These are phyloP conservation scores for Aureobasidium sp. DNA, from an alignment of 2,329 filamentous ascomycete species.

Conservation along the genomic window DNA sequence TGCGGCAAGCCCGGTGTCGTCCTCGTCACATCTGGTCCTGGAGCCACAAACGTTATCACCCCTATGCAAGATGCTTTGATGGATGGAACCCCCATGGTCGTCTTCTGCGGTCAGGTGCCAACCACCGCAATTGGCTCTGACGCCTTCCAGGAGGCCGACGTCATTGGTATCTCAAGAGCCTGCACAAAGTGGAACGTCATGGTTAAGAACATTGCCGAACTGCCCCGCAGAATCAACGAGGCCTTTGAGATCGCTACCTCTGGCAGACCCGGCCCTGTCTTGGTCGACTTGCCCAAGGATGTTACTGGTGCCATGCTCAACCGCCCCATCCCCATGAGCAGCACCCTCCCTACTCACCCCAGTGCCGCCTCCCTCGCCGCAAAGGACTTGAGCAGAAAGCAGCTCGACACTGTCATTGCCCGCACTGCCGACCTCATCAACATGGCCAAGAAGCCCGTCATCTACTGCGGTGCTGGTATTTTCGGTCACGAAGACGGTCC, in stretches of 20 bases:
- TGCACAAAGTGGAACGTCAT: conserved; percentile 99
- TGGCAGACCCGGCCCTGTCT: conserved; percentile 84
- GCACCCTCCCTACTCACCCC: conserved; percentile 65
- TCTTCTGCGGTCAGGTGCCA: conserved; percentile 88
- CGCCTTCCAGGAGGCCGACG: conserved; percentile 94
- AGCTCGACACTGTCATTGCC: conserved; percentile 63
- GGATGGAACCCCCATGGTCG: conserved; percentile 91
- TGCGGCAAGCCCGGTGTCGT: conserved; percentile 93
- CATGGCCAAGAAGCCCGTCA: conserved; percentile 82
- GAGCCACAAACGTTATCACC: conserved; percentile 92
- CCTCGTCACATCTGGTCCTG: conserved; percentile 90
- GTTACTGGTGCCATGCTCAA: conserved; percentile 79
- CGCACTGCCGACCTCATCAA: conserved; percentile 79
- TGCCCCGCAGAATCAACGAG: conserved; percentile 91
- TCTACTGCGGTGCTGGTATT: conserved; percentile 90
- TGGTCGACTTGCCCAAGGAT: conserved; percentile 95
- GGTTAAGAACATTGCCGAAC: conserved; percentile 90
- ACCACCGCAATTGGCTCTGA: conserved; percentile 89
- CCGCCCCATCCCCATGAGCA: conserved; percentile 72
- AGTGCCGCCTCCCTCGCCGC: conserved; percentile 80
- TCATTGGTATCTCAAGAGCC: conserved; percentile 83
- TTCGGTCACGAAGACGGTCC: conserved; percentile 72
- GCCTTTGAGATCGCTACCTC: conserved; percentile 97
- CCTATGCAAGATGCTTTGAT: conserved; percentile 94
- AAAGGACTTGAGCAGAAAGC: conserved; percentile 60